phyloP scores from a whole-genome alignment of 352 stramenopile species.

The Pseudoperonospora humuli region DNA sequence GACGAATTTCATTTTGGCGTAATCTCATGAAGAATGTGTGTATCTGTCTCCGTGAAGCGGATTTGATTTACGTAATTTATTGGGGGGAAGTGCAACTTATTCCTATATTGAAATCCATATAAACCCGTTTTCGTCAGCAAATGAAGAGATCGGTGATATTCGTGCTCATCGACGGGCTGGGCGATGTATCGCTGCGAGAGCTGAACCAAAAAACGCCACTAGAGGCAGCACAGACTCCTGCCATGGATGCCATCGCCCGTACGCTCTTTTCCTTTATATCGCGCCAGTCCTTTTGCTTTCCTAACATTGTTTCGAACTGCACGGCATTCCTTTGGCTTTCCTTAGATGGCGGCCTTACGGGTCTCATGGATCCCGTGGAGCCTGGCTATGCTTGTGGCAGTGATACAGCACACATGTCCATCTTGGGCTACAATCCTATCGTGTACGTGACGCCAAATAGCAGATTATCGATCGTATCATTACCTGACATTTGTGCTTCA shows the following conservation, averaged over 20 bases:
- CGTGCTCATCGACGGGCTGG: constrained; percentile 82
- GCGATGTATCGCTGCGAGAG: constrained; percentile 62
- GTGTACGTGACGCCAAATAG: constrained; percentile 42
- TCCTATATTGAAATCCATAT: too few species aligned
- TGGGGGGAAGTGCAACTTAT: too few species aligned
- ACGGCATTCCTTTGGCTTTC: too few species aligned
- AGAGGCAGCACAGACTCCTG: constrained; percentile 54
- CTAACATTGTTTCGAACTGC: neutral
- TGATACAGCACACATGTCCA: constrained; percentile 87
- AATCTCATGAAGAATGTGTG: too few species aligned
- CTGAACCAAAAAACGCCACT: constrained; percentile 53
- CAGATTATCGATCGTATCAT: too few species aligned
- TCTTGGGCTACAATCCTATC: constrained; percentile 81
- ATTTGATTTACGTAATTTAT: too few species aligned
- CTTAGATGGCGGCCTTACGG: constrained; percentile 61
- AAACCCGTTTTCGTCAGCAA: constrained; percentile 3
- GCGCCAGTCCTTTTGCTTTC: neutral
- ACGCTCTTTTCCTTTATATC: constrained; percentile 5
- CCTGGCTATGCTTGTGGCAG: constrained; percentile 79
- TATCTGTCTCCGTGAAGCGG: too few species aligned
- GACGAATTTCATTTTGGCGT: too few species aligned
- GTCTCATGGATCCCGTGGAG: constrained; percentile 79
- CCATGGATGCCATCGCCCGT: constrained; percentile 83
- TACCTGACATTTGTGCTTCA: too few species aligned
- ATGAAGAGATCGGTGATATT: constrained; percentile 63